These are phyloP conservation scores for Pythium aquatile DNA, from an alignment of 352 stramenopile species.

Conservation along the genomic window DNA sequence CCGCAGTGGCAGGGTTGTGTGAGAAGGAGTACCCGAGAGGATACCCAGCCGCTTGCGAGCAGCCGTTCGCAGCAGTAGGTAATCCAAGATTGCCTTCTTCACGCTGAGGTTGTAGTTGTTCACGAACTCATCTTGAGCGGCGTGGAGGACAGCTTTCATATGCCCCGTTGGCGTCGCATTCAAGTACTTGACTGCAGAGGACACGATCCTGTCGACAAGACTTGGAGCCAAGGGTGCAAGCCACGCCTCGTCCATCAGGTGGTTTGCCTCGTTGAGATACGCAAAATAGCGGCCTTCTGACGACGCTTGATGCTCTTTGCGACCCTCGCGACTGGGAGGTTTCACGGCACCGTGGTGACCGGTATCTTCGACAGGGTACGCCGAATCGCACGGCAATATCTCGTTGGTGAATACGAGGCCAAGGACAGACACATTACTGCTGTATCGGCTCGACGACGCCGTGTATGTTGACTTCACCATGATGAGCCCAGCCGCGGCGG, in stretches of 20 bases:
- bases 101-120: constrained; percentile 61
- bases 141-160: constrained; percentile 44
- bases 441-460: not conserved
- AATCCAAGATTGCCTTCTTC: constrained; percentile 79
- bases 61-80: constrained; percentile 45
- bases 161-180: constrained; percentile 28
- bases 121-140: constrained; percentile 44
- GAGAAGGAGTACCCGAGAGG: constrained; percentile 37
- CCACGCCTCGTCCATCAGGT: constrained; percentile 40
- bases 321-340: not conserved
- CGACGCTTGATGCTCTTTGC: not conserved
- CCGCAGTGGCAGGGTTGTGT: constrained; percentile 42
- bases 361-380: constrained; percentile 1
- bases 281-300: constrained; percentile 61
- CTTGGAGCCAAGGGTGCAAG: constrained; percentile 35
- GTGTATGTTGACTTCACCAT: constrained; percentile 34
- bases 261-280: constrained; percentile 39
- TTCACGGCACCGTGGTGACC: not conserved
- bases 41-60: constrained; percentile 55
- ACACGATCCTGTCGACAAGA: constrained; percentile 44
- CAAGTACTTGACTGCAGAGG: constrained; percentile 56
- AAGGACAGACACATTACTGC: not conserved
- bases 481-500: constrained; percentile 38
- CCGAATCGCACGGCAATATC: constrained; percentile 12
- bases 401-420: constrained; percentile 13